Base-by-base conservation (phyloP, 1,284 basidiomycete species). In the Cryptococcus amylolentus region DNA sequence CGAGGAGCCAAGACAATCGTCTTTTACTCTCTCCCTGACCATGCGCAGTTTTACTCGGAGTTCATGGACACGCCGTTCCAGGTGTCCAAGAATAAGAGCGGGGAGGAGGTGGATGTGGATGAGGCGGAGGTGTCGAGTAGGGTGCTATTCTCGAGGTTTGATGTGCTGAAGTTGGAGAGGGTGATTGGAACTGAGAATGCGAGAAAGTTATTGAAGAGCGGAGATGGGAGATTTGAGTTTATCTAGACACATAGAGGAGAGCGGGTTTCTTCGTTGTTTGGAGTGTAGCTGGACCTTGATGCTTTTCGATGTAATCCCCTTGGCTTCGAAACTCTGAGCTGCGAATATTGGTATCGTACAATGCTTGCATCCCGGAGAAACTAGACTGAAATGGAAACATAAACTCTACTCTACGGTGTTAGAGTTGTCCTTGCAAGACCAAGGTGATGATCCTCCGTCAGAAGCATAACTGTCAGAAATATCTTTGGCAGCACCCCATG, bases 11-110 rank as follows among this genome's bases (percentile, higher is more conserved):
- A 88, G 56, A 97, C 96, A 60, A 73, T 98, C 55, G 81, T 98
- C 28, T 98, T 97, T 78, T 99, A 98, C 71, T 86, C 84, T 0
- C 87, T 89, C 26, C 95, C 96, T 0, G 87, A 91, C 53, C 91
- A 98, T 73, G 83, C 91, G 0, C 84, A 88, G 62, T 98, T 91
- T 77, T 98, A 94, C 77, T 84, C 89, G 0, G 96, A 98, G 72
- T 81, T 92, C 60, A 77, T 97, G 84, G 86, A 38, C 88, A 88
- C 73, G 86, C 95, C 76, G 0, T 97, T 98, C 81, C 78, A 92
- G 44, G 64, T 65, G 3, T 66, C 66, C 7, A 84, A 88, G n/a
- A 66, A 63, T 10, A 61, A 55, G 28, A 51, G 43, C 2, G 49
- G n/a, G 28, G 57, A 68, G 13, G 62, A 70, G 49, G 63, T 66